Percentiles rank a stretch among this genome's conserved stretches.
Conservation (phyloP, 2,329 filamentous ascomycete species). For the Penicillium frequentans region DNA sequence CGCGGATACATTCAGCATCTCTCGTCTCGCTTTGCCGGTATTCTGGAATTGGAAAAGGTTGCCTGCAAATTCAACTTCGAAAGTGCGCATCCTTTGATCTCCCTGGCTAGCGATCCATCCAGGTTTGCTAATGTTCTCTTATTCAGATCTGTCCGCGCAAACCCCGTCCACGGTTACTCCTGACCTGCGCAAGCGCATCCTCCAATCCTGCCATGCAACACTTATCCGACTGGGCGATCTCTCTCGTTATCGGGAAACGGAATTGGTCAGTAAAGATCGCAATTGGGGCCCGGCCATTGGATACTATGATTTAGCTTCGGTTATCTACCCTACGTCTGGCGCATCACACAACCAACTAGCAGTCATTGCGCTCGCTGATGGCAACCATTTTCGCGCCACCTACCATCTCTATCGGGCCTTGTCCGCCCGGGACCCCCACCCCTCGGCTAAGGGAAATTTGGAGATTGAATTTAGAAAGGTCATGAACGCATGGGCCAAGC, state of each 20-base stretch:
- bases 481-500: conserved; percentile 56
- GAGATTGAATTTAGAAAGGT: conserved; percentile 75
- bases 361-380: conserved; percentile 74
- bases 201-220: conserved; percentile 76
- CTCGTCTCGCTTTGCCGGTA: conserved; percentile 58
- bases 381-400: conserved; percentile 77
- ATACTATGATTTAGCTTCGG: conserved; percentile 80
- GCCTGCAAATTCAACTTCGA: conserved; percentile 52
- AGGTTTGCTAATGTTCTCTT: not conserved
- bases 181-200: conserved; percentile 59
- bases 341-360: conserved; percentile 87
- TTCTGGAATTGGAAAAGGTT: conserved; percentile 59
- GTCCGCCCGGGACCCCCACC: conserved; percentile 71
- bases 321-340: conserved; percentile 75
- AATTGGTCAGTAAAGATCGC: conserved; percentile 69
- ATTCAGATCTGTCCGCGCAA: conserved; percentile 45
- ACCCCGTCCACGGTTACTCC: conserved; percentile 49
- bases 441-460: conserved; percentile 72
- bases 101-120: not conserved
- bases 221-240: conserved; percentile 88
- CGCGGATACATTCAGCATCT: conserved; percentile 79
- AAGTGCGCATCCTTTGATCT: conserved; percentile 34
- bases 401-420: conserved; percentile 89
- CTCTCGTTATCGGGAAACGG: conserved; percentile 76
- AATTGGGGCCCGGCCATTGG: conserved; percentile 78